phyloP scores from a whole-genome alignment of 2,329 filamentous ascomycete genomes.

The Mycogone perniciosa region DNA sequence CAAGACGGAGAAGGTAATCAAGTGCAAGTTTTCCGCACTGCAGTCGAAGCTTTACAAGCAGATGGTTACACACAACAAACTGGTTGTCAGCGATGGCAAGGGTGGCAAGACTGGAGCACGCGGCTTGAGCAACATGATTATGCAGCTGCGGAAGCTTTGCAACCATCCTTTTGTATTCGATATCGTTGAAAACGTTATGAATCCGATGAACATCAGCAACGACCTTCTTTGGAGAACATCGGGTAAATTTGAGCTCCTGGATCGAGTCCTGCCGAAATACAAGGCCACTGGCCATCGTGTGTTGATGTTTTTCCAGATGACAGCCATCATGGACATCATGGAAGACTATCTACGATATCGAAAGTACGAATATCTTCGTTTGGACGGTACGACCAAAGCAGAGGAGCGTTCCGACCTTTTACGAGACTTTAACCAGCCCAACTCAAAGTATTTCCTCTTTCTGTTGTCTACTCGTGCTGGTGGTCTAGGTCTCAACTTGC shows the following conservation, averaged over 20 bases:
- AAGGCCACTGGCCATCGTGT: slow-evolving; percentile 85
- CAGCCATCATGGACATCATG: slow-evolving; percentile 99
- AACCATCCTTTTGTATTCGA: slow-evolving; percentile 99
- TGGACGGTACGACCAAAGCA: slow-evolving; percentile 95
- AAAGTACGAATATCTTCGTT: slow-evolving; percentile 77
- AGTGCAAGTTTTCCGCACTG: slow-evolving; percentile 94
- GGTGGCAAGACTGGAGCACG: slow-evolving; percentile 90
- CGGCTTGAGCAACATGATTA: slow-evolving; percentile 98
- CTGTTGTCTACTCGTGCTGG: slow-evolving; percentile 96
- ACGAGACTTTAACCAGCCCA: slow-evolving; percentile 79
- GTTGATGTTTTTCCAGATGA: slow-evolving; percentile 99
- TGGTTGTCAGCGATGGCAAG: slow-evolving; percentile 91
- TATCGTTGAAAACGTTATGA: slow-evolving; percentile 97
- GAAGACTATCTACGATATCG: slow-evolving; percentile 89
- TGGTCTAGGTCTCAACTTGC: slow-evolving; percentile 93
- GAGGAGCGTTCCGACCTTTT: slow-evolving; percentile 92
- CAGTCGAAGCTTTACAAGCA: slow-evolving; percentile 95
- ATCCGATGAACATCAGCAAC: slow-evolving; percentile 80
- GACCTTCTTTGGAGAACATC: slow-evolving; percentile 92
- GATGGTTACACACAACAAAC: slow-evolving; percentile 90
- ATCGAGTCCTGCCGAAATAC: slow-evolving; percentile 91
- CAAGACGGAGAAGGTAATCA: slow-evolving; percentile 98
- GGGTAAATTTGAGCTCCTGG: slow-evolving; percentile 94
- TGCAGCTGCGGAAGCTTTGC: slow-evolving; percentile 97
- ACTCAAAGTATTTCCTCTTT: slow-evolving; percentile 96